Base-by-base conservation (phyloP, 2,329 filamentous ascomycete genomes). In the Fusarium dlaminii region DNA sequence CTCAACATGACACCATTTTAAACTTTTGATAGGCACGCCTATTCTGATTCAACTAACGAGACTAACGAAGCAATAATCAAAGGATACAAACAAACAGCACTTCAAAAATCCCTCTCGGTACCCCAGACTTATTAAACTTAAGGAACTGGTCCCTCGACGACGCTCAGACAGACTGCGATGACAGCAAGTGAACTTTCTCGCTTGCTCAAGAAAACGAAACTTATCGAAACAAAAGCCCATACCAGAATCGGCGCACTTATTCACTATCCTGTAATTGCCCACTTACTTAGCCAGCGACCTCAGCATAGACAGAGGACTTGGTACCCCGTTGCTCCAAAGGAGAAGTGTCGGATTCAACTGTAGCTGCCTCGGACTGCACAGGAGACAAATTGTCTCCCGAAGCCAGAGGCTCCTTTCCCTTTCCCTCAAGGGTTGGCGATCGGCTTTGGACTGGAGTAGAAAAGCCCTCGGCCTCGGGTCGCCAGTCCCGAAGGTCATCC, bases 401-500 rank as follows among this genome's bases (percentile, higher is more conserved):
- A 4, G 46, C 59, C 37, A 70, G 32, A 14, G 56, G 56, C 54
- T 80, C 78, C 63, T 76, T 80, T 56, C 65, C 68, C 64, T 81
- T 82, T 55, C 73, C 80, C 67, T 75, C 75, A 15, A 75, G 54
- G 36, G 75, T 77, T 27, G 79, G 74, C 14, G 72, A 73, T 29
- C 69, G 76, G 22, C 71, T 74, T 39, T 79, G 75, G 12, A 64
- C 52, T 27, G 74, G 73, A 4, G 77, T 78, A 29, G 65, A 67
- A 63, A 78, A 80, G n/a, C 68, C 46, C 56, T 86, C 85, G 13
- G 76, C 70, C 58, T 87, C 85, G 8, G 86, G 85, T 63, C 85
- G 85, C 94, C 96, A 98, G 45, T 90, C 88, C 62, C 92, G 90
- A 70, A 99, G 90, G 76, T 97, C 94, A 61, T 94, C 92, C 83